These are phyloP conservation scores for Penicillium sp. DNA, from an alignment of 2,329 filamentous ascomycete genomes.

Conservation along the genomic window DNA sequence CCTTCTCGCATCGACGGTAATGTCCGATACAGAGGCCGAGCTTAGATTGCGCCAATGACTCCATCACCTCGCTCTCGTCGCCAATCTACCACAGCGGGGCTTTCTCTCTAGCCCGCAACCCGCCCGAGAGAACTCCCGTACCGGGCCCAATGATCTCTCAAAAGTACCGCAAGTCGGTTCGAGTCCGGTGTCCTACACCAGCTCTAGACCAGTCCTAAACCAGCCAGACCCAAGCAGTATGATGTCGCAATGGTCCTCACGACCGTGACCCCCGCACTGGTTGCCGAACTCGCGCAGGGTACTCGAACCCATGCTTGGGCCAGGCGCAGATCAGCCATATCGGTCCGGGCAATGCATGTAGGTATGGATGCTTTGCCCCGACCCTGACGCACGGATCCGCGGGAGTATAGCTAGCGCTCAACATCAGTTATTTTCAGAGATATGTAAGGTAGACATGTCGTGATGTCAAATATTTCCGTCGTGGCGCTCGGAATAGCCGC, in stretches of 20 bases:
- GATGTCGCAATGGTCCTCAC: background rate
- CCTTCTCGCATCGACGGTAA: background rate
- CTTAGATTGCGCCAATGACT: background rate
- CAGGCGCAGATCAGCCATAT: background rate
- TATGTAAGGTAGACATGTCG: background rate
- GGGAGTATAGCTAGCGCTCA: background rate
- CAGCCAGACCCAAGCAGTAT: background rate
- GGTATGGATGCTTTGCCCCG: background rate
- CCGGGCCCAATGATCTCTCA: background rate
- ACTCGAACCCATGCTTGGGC: background rate
- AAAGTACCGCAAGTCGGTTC: slow-evolving; percentile 3
- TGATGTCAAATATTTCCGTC: background rate
- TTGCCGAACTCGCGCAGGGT: background rate
- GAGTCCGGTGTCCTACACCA: background rate
- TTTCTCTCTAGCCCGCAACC: background rate
- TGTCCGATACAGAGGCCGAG: background rate
- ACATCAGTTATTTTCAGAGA: no score
- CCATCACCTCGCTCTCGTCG: background rate
- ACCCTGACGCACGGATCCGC: background rate
- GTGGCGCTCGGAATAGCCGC: background rate
- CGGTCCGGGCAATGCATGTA: slow-evolving; percentile 1
- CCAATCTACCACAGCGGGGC: slow-evolving; percentile 6
- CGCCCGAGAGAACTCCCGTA: background rate
- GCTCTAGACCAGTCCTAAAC: background rate
- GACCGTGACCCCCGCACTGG: background rate